Base-by-base conservation (phyloP, 768 basidiomycete species). In the Porpolomopsis calyptriformis region DNA sequence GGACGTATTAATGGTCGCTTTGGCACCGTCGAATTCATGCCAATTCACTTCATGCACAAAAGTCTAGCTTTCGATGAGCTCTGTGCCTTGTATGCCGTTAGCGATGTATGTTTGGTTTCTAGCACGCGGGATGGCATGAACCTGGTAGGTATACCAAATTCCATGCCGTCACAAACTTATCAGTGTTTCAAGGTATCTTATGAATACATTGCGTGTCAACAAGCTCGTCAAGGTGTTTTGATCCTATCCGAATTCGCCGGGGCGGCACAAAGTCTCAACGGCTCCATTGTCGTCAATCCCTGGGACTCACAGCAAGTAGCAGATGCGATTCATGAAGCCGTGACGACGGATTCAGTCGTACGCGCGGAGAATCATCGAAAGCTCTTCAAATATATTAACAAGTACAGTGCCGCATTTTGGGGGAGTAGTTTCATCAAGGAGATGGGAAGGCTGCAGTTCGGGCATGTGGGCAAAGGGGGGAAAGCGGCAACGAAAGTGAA, bases 251-350 rank as follows among this genome's bases (percentile, higher is more conserved):
- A 99, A 62, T 98, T 99, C 54, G 94, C 96, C 3, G 96, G 96
- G 23, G 96, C 96, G 8, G 93, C 91, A 12, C 93, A 97, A 66
- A 86, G 82, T 52, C 67, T 99, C 51, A 97, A 98, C 60, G 96
- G 96, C 18, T 87, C 85, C 26, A 74, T 99, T 54, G 91, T 99
- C 59, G 91, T 98, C 57, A 99, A 99, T 69, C 96, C 96, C 18
- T 93, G 96, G 94, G 96, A 98, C 63, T 86, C 86, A n/a, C 93
- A 97, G 63, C 84, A 92, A 57, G 91, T 96, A 41, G 96, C 96
- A 1, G 83, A 97, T 58, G 91, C 92, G n/a, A 96, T 99, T 48
- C 83, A 91, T 64, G 83, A 89, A 62, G 91, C 96, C 0, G 82
- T 98, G 48, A 90, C 85, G 12, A 92, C 93, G 87, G 77, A 82